These are phyloP conservation scores for Eucalyptus curtisii DNA, from an alignment of 345 rosid genomes.

Conservation along the genomic window DNA sequence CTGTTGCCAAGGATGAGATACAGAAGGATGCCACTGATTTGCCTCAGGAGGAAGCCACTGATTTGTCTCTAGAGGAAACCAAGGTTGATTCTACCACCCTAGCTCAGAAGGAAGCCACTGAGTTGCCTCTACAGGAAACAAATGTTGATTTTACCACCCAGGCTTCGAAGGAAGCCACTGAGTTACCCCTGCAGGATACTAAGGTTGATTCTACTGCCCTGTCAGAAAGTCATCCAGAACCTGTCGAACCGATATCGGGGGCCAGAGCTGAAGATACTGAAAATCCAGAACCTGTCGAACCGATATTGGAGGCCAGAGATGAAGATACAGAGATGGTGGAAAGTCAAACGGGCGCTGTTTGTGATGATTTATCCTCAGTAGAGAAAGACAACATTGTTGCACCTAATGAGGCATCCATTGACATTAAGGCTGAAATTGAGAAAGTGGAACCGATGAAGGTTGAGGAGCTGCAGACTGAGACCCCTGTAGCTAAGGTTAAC, in stretches of 20 bases:
- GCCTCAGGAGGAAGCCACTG: not conserved
- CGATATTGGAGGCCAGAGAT: not conserved
- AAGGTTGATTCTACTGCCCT: constrained; percentile 3
- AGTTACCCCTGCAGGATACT: constrained; percentile 2
- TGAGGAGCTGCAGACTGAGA: constrained; percentile 10
- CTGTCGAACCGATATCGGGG: constrained; percentile 2
- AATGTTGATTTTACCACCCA: not conserved
- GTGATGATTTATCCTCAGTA: not conserved
- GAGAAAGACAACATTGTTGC: constrained; percentile 2
- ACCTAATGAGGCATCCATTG: constrained; percentile 19
- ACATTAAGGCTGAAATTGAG: constrained; percentile 13
- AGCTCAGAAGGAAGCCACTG: not conserved
- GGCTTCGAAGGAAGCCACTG: not conserved
- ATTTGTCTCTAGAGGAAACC: not conserved
- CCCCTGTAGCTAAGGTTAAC: constrained; percentile 4
- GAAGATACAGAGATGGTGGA: constrained; percentile 8
- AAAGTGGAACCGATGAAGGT: constrained; percentile 12
- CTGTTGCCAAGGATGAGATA: not conserved
- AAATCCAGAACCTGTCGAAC: constrained; percentile 4
- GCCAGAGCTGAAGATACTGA: constrained; percentile 6
- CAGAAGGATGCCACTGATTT: not conserved
- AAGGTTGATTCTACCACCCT: constrained; percentile 2
- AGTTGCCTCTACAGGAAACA: not conserved
- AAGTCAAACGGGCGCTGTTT: constrained; percentile 8
- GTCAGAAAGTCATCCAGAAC: constrained; percentile 4